Percentiles rank a stretch among this genome's conserved stretches.
Evolutionary conservation across 257 asterid genomes (phyloP).

Genomic region (Penstemon davidsonii): DNA sequence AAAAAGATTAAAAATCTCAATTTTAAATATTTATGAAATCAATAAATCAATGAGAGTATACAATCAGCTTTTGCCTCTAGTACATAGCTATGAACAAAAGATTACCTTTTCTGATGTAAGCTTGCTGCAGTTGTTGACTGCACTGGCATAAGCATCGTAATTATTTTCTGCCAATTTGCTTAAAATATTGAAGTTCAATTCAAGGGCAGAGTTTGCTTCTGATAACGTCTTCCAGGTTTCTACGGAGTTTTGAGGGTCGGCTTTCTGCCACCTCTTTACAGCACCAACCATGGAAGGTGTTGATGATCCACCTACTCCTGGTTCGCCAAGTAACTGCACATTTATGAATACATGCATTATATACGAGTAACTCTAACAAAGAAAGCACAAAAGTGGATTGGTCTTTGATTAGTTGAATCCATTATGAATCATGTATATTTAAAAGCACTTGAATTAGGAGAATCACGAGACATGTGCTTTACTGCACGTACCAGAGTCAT

Average conservation of each 20-base stretch:
- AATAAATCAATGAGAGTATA: background rate
- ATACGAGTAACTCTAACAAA: slow-evolving; percentile 27
- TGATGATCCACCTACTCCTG: slow-evolving; percentile 97
- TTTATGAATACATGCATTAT: slow-evolving; percentile 14
- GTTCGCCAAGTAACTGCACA: slow-evolving; percentile 94
- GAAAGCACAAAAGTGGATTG: slow-evolving; percentile 2
- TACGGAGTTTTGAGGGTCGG: slow-evolving; percentile 72
- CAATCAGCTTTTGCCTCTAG: slow-evolving; percentile 2
- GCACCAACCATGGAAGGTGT: slow-evolving; percentile 99
- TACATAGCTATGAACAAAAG: slow-evolving; percentile 10
- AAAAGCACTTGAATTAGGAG: slow-evolving; percentile 23
- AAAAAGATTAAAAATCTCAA: slow-evolving; percentile 20
- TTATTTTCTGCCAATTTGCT: slow-evolving; percentile 61
- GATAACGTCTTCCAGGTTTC: slow-evolving; percentile 87
- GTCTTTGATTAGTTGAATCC: slow-evolving; percentile 4
- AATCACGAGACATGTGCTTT: slow-evolving; percentile 5
- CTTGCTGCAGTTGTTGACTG: slow-evolving; percentile 61
- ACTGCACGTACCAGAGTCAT: slow-evolving; percentile 79
- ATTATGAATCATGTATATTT: background rate
- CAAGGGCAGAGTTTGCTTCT: slow-evolving; percentile 75
- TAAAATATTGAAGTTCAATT: slow-evolving; percentile 62
- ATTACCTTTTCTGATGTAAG: slow-evolving; percentile 72
- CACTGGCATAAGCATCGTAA: slow-evolving; percentile 49
- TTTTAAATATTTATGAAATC: background rate
- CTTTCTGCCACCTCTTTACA: slow-evolving; percentile 94